Evolutionary conservation across 306 rosid species (phyloP), one percentile per base, ranked within the genome.

Genomic region (Neltuma alba): DNA sequence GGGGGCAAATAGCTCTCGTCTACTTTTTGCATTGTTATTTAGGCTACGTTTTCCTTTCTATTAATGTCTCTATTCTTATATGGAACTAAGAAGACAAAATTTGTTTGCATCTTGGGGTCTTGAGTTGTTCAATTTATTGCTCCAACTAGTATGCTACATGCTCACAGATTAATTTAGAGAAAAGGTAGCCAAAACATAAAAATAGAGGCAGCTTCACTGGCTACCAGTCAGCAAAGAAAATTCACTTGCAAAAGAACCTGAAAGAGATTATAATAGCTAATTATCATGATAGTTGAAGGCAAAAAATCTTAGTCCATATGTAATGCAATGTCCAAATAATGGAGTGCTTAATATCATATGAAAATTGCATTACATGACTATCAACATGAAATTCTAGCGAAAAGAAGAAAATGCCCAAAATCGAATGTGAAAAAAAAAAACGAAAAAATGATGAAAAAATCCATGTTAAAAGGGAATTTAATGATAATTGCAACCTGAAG

Each of bases 401-500:
- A 81, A 76, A 25, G 62, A 63, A 36, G 36, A 81, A 62, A 44
- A 75, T 27, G 48, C 47, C 47, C 58, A 74, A 18, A 74, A 70
- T 30, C 25, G 33, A 37, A 55, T 40, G 62, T 58, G 68, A 70
- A 65, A 47, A 28, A 31, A 31, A 2, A 77, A 60, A 0, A 11
- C n/a, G 25, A 23, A 63, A 16, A 15, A 18, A 15, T 47, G 54
- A 47, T 47, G 5, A 42, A 33, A 67, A 75, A 20, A 81, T 27
- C 21, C 47, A 78, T 47, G 20, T 50, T 21, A 57, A 75, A 77
- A 84, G 15, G 10, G 28, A 79, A 79, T 47, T 15, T 52, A 75
- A 25, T 85, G 12, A 76, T 69, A 82, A 74, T 65, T 80, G 65
- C 42, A 70, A 94, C 98, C 98, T 95, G 98, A 81, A 82, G 93